A percentile compares a stretch with the other conserved stretches of the same genome.
These are phyloP conservation scores for Phytopythium montanum DNA, from an alignment of 352 stramenopile species.

Conservation along the genomic window DNA sequence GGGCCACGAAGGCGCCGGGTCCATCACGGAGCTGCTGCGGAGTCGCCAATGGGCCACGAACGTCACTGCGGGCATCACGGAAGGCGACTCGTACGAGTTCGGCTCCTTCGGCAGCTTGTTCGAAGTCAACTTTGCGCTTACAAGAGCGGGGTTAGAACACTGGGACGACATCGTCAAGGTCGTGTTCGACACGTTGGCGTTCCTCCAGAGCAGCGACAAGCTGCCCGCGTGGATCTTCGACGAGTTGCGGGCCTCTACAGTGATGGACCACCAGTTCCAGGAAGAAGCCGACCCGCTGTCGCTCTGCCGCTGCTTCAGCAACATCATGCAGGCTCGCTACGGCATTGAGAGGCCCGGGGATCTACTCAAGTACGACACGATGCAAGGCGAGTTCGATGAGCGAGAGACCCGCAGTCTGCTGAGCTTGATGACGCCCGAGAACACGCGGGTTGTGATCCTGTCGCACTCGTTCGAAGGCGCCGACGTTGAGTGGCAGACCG, in stretches of 20 bases:
- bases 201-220: conserved; percentile 14
- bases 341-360: conserved; percentile 31
- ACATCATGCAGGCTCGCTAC: conserved; percentile 52
- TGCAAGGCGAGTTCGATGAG: conserved; percentile 47
- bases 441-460: conserved; percentile 55
- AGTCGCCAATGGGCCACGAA: conserved; percentile 35
- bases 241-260: conserved; percentile 37
- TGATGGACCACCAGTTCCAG: conserved; percentile 64
- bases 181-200: conserved; percentile 41
- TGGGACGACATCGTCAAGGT: conserved; percentile 43
- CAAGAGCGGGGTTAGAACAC: conserved; percentile 27
- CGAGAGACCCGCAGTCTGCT: conserved; percentile 26
- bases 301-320: conserved; percentile 43
- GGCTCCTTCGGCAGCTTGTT: conserved; percentile 58
- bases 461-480: conserved; percentile 38
- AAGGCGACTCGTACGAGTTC: conserved; percentile 56
- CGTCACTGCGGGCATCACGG: conserved; percentile 40
- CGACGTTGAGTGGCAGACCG: conserved; percentile 13
- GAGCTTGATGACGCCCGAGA: conserved; percentile 36
- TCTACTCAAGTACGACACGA: conserved; percentile 51
- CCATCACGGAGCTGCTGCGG: conserved; percentile 37
- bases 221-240: conserved; percentile 54
- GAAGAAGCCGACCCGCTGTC: conserved; percentile 41
- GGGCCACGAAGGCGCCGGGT: conserved; percentile 48
- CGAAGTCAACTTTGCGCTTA: conserved; percentile 51